Conservation (phyloP, 139 green algal species). For the Chlorella sp. region DNA sequence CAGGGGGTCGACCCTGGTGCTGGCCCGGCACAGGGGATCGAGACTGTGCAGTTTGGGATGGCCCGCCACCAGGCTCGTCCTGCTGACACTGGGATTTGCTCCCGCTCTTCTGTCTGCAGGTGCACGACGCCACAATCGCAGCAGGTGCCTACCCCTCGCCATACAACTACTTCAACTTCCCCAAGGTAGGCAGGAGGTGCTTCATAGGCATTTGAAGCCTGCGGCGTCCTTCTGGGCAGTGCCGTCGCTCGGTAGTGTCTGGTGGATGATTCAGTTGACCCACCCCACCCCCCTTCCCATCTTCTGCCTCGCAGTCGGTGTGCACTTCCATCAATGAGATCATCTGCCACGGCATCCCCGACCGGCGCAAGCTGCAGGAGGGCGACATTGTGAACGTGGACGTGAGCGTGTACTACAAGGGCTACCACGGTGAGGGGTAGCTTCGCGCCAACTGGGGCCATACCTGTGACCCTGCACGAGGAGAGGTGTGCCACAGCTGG, state of each 20-base stretch:
- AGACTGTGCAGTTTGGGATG: too few relatives aligned
- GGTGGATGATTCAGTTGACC: background rate
- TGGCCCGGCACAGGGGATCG: too few relatives aligned
- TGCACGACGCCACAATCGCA: constrained; percentile 79
- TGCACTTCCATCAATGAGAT: constrained; percentile 99
- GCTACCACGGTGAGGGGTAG: constrained; percentile 75
- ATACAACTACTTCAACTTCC: constrained; percentile 88
- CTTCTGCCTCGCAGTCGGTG: constrained; percentile 54
- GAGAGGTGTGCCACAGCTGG: too few relatives aligned
- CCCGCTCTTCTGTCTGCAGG: constrained; percentile 9
- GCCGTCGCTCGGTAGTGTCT: too few relatives aligned
- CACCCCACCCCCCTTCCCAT: background rate
- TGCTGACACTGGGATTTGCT: background rate
- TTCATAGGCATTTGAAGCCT: too few relatives aligned
- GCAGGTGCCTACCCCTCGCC: constrained; percentile 94
- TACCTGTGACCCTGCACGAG: too few relatives aligned
- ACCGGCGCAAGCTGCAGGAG: constrained; percentile 86
- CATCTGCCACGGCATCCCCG: constrained; percentile 99
- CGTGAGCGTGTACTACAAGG: constrained; percentile 89
- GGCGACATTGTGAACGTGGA: constrained; percentile 99
- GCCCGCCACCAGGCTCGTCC: too few relatives aligned
- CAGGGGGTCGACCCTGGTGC: too few relatives aligned
- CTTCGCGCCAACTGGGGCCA: too few relatives aligned
- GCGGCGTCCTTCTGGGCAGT: too few relatives aligned
- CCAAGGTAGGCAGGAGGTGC: too few relatives aligned